phyloP scores from a whole-genome alignment of 2,329 filamentous ascomycete genomes.

The Trichoderma brevicompactum region DNA sequence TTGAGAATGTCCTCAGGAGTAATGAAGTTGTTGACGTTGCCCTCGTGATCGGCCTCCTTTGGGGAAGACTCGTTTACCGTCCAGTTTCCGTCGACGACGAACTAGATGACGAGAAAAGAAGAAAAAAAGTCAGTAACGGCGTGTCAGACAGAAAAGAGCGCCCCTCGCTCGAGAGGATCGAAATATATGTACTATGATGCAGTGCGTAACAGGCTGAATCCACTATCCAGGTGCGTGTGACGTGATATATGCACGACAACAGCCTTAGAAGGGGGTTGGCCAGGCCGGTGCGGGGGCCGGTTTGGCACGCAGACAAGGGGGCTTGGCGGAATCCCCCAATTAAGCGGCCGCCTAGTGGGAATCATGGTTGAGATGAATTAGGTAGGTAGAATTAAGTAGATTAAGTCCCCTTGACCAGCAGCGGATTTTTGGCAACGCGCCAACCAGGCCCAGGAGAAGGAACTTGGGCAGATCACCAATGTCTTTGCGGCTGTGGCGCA shows the following conservation, averaged over 20 bases:
- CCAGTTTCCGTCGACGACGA: slow-evolving; percentile 94
- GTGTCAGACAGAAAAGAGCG: neutral
- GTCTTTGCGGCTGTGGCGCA: slow-evolving; percentile 24
- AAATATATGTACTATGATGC: slow-evolving; percentile 27
- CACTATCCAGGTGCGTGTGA: slow-evolving; percentile 29
- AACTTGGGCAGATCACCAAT: slow-evolving; percentile 17
- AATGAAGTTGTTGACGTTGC: slow-evolving; percentile 93
- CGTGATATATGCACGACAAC: slow-evolving; percentile 29
- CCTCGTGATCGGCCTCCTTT: slow-evolving; percentile 78
- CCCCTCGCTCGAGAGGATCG: slow-evolving; percentile 9
- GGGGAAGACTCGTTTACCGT: slow-evolving; percentile 78
- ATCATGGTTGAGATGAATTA: slow-evolving; percentile 18
- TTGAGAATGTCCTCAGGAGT: slow-evolving; percentile 69
- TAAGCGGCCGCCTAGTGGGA: slow-evolving; percentile 17
- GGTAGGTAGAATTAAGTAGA: slow-evolving; percentile 21
- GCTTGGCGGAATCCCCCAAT: slow-evolving; percentile 15
- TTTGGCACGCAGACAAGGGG: slow-evolving; percentile 24
- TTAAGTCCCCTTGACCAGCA: slow-evolving; percentile 19
- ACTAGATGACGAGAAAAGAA: slow-evolving; percentile 58
- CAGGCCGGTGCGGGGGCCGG: slow-evolving; percentile 28
- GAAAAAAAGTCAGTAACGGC: slow-evolving; percentile 30
- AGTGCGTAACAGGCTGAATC: slow-evolving; percentile 25
- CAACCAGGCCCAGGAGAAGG: slow-evolving; percentile 1
- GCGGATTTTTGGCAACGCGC: slow-evolving; percentile 16
- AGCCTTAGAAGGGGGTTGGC: slow-evolving; percentile 28